Percentiles rank a stretch among this genome's conserved stretches.
These are phyloP conservation scores for Santalum album DNA, from an alignment of 164 flowering plant species.

Conservation along the genomic window DNA sequence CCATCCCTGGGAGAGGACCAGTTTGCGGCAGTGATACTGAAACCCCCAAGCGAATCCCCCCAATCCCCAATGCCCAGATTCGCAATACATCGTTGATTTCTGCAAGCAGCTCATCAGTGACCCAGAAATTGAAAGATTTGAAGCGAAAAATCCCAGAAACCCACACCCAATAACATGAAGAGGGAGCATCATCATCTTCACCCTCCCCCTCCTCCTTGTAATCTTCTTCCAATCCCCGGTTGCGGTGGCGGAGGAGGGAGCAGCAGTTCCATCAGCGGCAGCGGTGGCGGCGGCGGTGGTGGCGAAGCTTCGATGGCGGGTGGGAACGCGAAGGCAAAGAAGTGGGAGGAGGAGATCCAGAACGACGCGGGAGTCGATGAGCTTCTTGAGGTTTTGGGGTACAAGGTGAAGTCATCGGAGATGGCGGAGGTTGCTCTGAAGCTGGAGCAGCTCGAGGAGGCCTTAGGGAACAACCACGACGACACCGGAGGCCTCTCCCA, in stretches of 20 bases:
- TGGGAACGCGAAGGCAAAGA: constrained; percentile 27
- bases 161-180: background rate
- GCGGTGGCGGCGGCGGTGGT: background rate
- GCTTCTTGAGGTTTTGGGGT: constrained; percentile 68
- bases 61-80: too few species aligned
- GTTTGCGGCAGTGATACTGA: too few species aligned
- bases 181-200: background rate
- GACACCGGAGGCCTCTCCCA: constrained; percentile 28
- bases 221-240: background rate
- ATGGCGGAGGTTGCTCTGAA: constrained; percentile 83
- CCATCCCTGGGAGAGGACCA: too few species aligned
- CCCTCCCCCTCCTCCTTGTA: too few species aligned
- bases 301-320: background rate
- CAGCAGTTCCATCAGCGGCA: background rate
- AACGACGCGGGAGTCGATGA: constrained; percentile 61
- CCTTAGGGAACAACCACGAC: constrained; percentile 38
- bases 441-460: constrained; percentile 75
- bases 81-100: too few species aligned
- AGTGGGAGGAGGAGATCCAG: constrained; percentile 30
- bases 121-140: too few species aligned
- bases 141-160: too few species aligned
- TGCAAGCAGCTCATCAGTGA: too few species aligned
- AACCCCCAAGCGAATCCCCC: too few species aligned
- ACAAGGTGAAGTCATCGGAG: constrained; percentile 67
- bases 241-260: too few species aligned